phyloP scores from a whole-genome alignment of 371 early-diverging fungal species.

The Cokeromyces recurvatus region DNA sequence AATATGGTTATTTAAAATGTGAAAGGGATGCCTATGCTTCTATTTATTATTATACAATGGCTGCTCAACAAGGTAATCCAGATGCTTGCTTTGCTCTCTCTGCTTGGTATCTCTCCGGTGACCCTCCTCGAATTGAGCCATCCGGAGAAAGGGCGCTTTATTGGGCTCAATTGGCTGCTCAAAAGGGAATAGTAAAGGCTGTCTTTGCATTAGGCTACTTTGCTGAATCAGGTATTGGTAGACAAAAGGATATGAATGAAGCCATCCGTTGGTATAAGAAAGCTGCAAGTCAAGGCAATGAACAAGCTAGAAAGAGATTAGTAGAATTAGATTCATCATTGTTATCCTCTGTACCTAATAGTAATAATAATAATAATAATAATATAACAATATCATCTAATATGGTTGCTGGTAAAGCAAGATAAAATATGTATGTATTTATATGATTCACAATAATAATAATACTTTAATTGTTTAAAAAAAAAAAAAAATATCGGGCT shows the following conservation, averaged over 20 bases:
- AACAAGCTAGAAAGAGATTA: slow-evolving; percentile 47
- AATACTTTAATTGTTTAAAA: too few species aligned
- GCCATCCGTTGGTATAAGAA: slow-evolving; percentile 76
- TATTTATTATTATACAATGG: slow-evolving; percentile 68
- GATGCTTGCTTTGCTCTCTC: slow-evolving; percentile 84
- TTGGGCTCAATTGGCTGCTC: slow-evolving; percentile 82
- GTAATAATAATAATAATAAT: not conserved
- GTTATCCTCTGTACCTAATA: not conserved
- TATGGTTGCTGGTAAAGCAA: slow-evolving; percentile 5
- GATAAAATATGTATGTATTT: too few species aligned
- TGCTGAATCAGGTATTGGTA: slow-evolving; percentile 75
- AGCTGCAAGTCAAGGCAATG: slow-evolving; percentile 76
- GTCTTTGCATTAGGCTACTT: slow-evolving; percentile 86
- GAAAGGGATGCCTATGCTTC: slow-evolving; percentile 55
- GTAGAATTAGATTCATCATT: not conserved
- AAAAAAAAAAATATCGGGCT: too few species aligned
- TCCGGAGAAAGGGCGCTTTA: slow-evolving; percentile 78
- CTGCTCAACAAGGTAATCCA: slow-evolving; percentile 81
- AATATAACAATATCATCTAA: slow-evolving; percentile 2
- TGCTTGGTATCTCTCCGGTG: slow-evolving; percentile 87
- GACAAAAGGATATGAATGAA: slow-evolving; percentile 52
- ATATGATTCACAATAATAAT: too few species aligned
- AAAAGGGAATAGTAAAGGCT: slow-evolving; percentile 76
- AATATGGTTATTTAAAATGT: slow-evolving; percentile 65
- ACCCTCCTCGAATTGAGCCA: slow-evolving; percentile 60